Base-by-base conservation (phyloP, 2,329 filamentous ascomycete genomes). In the Claviceps pazoutovae region DNA sequence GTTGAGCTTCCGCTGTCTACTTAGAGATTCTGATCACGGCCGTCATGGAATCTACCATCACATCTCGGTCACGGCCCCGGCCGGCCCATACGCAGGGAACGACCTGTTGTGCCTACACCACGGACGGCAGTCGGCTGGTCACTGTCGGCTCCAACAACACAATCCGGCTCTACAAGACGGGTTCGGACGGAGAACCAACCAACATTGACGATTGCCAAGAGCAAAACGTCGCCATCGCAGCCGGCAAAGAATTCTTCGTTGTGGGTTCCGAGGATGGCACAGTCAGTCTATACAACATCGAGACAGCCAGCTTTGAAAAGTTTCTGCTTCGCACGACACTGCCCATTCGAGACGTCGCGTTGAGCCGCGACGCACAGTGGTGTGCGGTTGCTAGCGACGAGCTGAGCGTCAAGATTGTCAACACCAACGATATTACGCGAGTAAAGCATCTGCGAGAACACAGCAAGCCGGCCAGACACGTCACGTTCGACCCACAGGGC, bases 371-470 rank as follows among this genome's bases (percentile, higher is more conserved):
- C 64, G 78, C 80, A 0, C 79, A 86, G 60, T 97, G 89, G 90
- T 87, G 84, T 57, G 93, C 93, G 34, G 88, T 97, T 26, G 89
- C 90, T n/a, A 96, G 90, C 74, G 94, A 97, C 66, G 93, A 98
- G 66, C 74, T 95, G 53, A 86, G 84, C 1, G 88, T 97, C 58
- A 95, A 95, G 66, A 72, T 98, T 21, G 88, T 98, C 56, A 86
- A 85, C 60, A 85, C 84, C 36, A 74, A 82, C 46, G 87, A 97
- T 63, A 90, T 84, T 66, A 82, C 75, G 21, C 77, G 81, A 57
- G 78, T 95, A 48, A 82, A 85, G 60, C 84, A 85, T 57, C 75
- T 98, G 8, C 82, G 86, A 56, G 88, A 95, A 50, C 91, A 96
- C 64, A 75, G 78, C 44, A 87, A 86, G 60, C 82, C 88, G n/a